A percentile compares a stretch with the other conserved stretches of the same genome.
Evolutionary conservation across 805 yeast genomes (phyloP).

Genomic region (Suhomyces xylopsoci): DNA sequence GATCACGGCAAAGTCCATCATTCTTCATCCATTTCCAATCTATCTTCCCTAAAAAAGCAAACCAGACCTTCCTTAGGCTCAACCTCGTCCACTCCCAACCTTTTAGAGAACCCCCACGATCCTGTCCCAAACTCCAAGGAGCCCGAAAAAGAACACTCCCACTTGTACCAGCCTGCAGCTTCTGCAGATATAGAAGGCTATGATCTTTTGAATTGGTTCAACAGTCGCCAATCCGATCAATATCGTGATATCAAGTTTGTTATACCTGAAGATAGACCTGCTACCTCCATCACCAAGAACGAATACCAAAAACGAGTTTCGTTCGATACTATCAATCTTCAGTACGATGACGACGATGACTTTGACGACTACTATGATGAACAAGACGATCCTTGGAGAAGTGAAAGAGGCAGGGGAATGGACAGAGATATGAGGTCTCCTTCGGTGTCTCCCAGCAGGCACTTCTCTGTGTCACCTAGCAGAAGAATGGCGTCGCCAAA

Average conservation of each 20-base stretch:
- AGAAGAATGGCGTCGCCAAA: background rate
- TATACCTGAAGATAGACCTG: conserved; percentile 12
- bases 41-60: background rate
- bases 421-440: conserved; percentile 8
- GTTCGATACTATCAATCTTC: conserved; percentile 51
- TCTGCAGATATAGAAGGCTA: background rate
- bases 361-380: conserved; percentile 8
- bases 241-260: conserved; percentile 20
- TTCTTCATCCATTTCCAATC: background rate
- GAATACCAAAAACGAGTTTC: conserved; percentile 41
- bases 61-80: background rate
- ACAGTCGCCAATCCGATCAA: conserved; percentile 15
- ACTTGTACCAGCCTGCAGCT: conserved; percentile 1
- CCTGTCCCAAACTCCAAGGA: background rate
- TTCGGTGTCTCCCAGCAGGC: conserved; percentile 5
- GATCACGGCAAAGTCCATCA: background rate
- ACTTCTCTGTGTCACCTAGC: conserved; percentile 7
- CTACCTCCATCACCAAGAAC: conserved; percentile 5
- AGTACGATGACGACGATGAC: conserved; percentile 23
- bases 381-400: background rate
- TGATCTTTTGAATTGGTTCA: conserved; percentile 11
- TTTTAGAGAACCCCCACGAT: background rate
- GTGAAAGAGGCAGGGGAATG: conserved; percentile 1
- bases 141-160: background rate
- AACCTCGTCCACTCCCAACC: background rate